phyloP scores from a whole-genome alignment of 108 stramenopile species.

The Nitzschia sp. region DNA sequence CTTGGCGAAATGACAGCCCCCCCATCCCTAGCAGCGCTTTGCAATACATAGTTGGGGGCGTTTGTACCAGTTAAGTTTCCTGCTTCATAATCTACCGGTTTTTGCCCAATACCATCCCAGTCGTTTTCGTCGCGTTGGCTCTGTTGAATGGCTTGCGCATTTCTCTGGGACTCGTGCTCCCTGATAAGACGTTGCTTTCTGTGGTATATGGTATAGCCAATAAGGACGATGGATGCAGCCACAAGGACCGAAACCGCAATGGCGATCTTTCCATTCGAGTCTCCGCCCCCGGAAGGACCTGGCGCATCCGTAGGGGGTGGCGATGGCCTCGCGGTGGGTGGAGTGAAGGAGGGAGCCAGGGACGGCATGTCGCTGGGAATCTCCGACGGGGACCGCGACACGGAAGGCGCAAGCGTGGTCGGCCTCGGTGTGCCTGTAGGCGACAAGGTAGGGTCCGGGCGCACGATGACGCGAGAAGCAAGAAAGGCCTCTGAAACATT shows the following conservation, averaged over 20 bases:
- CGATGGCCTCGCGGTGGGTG: slow-evolving; percentile 8
- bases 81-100: not conserved
- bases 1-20: slow-evolving; percentile 47
- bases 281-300: not conserved
- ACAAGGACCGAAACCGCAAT: slow-evolving; percentile 22
- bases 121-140: not conserved
- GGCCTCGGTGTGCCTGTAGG: slow-evolving; percentile 19
- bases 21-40: not conserved
- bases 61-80: not conserved
- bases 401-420: slow-evolving; percentile 40
- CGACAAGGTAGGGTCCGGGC: slow-evolving; percentile 22
- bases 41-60: not conserved
- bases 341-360: not conserved
- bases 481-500: slow-evolving; percentile 25
- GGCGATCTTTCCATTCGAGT: not conserved
- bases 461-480: slow-evolving; percentile 13
- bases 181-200: slow-evolving; percentile 17
- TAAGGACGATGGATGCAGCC: slow-evolving; percentile 17
- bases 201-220: slow-evolving; percentile 31
- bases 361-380: slow-evolving; percentile 21
- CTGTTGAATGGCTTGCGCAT: not conserved
- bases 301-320: not conserved
- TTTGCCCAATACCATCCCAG: not conserved
- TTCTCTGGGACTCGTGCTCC: slow-evolving; percentile 14
- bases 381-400: slow-evolving; percentile 25